phyloP scores from a whole-genome alignment of 2,329 filamentous ascomycete species.

The Hymenoscyphus fraxineus region DNA sequence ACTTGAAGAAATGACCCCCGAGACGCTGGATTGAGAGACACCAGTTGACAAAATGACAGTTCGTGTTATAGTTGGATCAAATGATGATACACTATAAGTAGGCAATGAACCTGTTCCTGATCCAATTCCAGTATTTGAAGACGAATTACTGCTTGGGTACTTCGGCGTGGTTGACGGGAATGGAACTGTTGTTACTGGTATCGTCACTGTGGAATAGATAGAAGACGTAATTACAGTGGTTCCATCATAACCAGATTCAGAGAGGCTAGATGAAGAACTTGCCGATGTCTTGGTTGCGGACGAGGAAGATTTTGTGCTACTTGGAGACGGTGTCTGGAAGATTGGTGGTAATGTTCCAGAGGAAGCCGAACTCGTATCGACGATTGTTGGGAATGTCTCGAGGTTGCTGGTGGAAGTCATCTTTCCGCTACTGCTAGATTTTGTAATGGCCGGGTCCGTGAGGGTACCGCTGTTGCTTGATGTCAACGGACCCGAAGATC shows the following conservation, averaged over 20 bases:
- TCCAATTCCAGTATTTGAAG: not conserved
- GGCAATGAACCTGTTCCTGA: not conserved
- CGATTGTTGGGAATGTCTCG: conserved; percentile 10
- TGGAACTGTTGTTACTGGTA: not conserved
- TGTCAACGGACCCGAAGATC: not conserved
- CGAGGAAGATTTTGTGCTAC: not conserved
- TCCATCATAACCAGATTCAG: not conserved
- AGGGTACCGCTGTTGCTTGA: conserved; percentile 3
- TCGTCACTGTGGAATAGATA: not conserved
- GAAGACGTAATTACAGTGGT: not conserved
- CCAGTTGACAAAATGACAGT: not conserved
- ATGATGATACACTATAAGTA: not conserved
- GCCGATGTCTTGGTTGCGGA: not conserved
- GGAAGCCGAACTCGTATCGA: not conserved
- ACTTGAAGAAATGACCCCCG: conserved; percentile 2
- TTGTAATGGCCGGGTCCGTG: conserved; percentile 6
- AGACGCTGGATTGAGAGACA: conserved; percentile 3
- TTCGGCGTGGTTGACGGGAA: not conserved
- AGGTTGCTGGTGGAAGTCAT: conserved; percentile 4
- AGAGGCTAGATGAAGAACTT: conserved; percentile 3
- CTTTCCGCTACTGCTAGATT: conserved; percentile 2
- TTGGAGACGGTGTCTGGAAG: not conserved
- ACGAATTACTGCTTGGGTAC: conserved; percentile 6
- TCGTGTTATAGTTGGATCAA: not conserved
- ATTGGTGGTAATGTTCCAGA: not conserved